Evolutionary conservation across 352 stramenopile species (phyloP).

Genomic region (Phytophthora pisi): DNA sequence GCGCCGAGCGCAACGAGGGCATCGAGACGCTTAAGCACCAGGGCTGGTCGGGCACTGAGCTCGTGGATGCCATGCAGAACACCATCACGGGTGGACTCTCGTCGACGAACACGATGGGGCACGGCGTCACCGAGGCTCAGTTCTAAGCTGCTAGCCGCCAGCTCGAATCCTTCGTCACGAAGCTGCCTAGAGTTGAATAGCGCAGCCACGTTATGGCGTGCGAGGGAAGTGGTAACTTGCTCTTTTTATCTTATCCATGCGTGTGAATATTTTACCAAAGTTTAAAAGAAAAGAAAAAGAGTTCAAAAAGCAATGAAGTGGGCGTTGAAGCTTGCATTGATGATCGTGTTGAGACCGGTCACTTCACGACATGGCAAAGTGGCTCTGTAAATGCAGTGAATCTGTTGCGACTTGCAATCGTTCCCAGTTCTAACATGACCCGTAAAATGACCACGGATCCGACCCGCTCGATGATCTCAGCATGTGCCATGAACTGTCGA

Average conservation of each 20-base stretch:
- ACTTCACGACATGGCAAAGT: background rate
- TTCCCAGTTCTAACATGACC: too few relatives aligned
- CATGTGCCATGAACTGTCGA: too few relatives aligned
- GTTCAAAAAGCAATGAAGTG: conserved; percentile 4
- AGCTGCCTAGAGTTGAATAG: conserved; percentile 22
- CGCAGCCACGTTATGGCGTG: conserved; percentile 10
- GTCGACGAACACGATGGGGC: conserved; percentile 97
- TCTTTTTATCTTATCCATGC: conserved; percentile 31
- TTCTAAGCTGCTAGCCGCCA: conserved; percentile 74
- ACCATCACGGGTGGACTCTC: conserved; percentile 95
- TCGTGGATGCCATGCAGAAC: conserved; percentile 97
- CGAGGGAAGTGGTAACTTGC: conserved; percentile 15
- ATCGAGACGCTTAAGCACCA: conserved; percentile 98
- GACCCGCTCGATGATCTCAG: too few relatives aligned
- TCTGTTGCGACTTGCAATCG: too few relatives aligned
- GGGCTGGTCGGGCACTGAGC: conserved; percentile 97
- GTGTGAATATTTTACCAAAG: conserved; percentile 40
- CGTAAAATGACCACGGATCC: background rate
- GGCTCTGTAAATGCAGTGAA: too few relatives aligned
- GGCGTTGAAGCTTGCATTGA: background rate
- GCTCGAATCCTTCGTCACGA: conserved; percentile 9
- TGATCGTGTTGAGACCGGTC: too few relatives aligned
- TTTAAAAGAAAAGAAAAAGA: conserved; percentile 32
- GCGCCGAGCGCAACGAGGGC: conserved; percentile 93
- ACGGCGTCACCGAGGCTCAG: conserved; percentile 97